Conservation (phyloP, 192 early-diverging fungal genomes). For the Gamsiella multidivaricata region DNA sequence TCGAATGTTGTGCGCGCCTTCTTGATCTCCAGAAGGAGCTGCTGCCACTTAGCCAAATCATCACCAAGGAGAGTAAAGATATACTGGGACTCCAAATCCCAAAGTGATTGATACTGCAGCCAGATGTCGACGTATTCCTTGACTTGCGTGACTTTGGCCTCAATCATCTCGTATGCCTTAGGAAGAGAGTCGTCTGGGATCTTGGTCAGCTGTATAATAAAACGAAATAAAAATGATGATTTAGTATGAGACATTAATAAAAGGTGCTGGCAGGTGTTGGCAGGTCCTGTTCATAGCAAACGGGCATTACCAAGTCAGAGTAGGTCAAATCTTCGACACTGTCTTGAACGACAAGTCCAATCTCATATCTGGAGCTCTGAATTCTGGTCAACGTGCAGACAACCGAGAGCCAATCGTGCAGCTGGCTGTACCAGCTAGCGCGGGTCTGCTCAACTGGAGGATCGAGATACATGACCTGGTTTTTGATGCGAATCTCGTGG, state of each 20-base stretch:
- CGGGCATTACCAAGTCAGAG: constrained; percentile 72
- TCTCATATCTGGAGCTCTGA: constrained; percentile 92
- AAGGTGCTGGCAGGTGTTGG: no score
- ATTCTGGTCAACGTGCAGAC: constrained; percentile 88
- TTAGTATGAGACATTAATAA: not conserved
- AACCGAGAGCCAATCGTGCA: constrained; percentile 93
- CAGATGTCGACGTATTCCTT: constrained; percentile 91
- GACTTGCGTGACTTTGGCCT: constrained; percentile 80
- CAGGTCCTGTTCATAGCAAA: no score
- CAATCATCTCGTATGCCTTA: constrained; percentile 86
- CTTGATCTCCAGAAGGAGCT: constrained; percentile 94
- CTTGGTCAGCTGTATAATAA: constrained; percentile 64
- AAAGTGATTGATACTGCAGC: constrained; percentile 98
- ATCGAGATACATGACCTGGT: constrained; percentile 97
- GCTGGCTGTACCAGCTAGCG: constrained; percentile 85
- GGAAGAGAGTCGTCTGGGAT: constrained; percentile 75
- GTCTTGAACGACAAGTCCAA: constrained; percentile 71
- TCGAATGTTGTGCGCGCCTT: constrained; percentile 95
- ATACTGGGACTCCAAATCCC: constrained; percentile 93
- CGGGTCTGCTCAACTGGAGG: constrained; percentile 97
- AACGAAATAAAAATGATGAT: not conserved
- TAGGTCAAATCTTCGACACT: constrained; percentile 69
- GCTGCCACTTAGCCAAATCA: constrained; percentile 92
- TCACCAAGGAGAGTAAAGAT: constrained; percentile 88
- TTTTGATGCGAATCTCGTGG: constrained; percentile 89